phyloP scores from a whole-genome alignment of 2,329 filamentous ascomycete genomes.

The Fusarium kyushuense region DNA sequence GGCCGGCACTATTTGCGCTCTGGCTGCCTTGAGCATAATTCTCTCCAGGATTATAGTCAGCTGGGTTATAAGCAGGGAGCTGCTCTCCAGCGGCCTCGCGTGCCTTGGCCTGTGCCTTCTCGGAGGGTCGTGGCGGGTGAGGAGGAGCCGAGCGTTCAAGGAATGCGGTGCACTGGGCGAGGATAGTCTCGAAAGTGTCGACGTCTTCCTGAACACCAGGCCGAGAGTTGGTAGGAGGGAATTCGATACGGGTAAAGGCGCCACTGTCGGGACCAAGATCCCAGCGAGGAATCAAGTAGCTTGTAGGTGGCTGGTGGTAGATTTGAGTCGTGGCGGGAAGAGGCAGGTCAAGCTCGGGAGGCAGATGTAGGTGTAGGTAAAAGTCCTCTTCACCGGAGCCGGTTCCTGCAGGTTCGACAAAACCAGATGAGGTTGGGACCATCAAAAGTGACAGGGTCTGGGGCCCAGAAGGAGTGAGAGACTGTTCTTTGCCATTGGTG shows the following conservation, averaged over 20 bases:
- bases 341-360: conserved; percentile 92
- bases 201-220: conserved; percentile 87
- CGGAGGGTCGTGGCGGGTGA: conserved; percentile 50
- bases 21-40: conserved; percentile 76
- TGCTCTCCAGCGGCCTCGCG: conserved; percentile 58
- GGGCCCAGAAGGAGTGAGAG: conserved; percentile 84
- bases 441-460: conserved; percentile 94
- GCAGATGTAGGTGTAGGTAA: conserved; percentile 94
- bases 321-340: conserved; percentile 96
- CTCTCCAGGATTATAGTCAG: conserved; percentile 82
- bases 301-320: conserved; percentile 92
- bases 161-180: conserved; percentile 98
- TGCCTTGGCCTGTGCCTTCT: conserved; percentile 56
- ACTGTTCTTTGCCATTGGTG: conserved; percentile 84
- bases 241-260: conserved; percentile 93
- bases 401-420: conserved; percentile 66
- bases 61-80: conserved; percentile 80
- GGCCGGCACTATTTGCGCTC: conserved; percentile 66
- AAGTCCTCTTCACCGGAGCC: conserved; percentile 87
- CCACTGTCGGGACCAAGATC: conserved; percentile 89
- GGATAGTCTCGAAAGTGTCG: conserved; percentile 96
- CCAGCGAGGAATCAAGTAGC: conserved; percentile 96
- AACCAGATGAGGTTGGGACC: conserved; percentile 89
- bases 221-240: conserved; percentile 78
- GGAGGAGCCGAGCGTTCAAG: conserved; percentile 83